Conservation (phyloP, 306 rosid genomes). For the Herpetospermum pedunculosum region DNA sequence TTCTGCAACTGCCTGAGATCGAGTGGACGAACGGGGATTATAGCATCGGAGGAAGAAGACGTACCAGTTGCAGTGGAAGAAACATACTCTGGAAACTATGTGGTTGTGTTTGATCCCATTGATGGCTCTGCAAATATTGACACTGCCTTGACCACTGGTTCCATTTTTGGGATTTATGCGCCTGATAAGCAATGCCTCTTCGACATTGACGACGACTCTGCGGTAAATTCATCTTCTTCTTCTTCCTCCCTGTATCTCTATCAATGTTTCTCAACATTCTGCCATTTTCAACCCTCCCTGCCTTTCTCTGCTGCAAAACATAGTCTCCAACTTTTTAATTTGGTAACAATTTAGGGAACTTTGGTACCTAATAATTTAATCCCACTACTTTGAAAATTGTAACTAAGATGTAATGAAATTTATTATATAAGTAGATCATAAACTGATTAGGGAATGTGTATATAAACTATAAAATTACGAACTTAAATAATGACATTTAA, state of each 20-base stretch:
- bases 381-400: too few species aligned
- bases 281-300: neutral
- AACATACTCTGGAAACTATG: constrained; percentile 32
- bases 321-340: too few species aligned
- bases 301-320: too few species aligned
- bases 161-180: constrained; percentile 31
- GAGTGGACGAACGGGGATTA: constrained; percentile 27
- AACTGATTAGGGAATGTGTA: too few species aligned
- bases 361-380: too few species aligned
- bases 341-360: too few species aligned
- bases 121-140: constrained; percentile 37
- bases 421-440: too few species aligned
- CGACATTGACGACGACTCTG: constrained; percentile 16
- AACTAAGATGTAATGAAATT: too few species aligned
- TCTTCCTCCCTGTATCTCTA: neutral
- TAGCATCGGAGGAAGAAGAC: constrained; percentile 37
- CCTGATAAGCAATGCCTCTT: constrained; percentile 28
- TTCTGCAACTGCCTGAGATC: constrained; percentile 33
- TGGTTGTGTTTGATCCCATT: constrained; percentile 33
- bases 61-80: constrained; percentile 37
- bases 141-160: constrained; percentile 30
- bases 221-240: constrained; percentile 22
- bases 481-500: too few species aligned
- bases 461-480: too few species aligned
- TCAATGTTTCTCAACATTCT: too few species aligned